A percentile compares a stretch with the other conserved stretches of the same genome.
Conservation (phyloP, 1,284 basidiomycete genomes). For the Cryptococcus floricola region DNA sequence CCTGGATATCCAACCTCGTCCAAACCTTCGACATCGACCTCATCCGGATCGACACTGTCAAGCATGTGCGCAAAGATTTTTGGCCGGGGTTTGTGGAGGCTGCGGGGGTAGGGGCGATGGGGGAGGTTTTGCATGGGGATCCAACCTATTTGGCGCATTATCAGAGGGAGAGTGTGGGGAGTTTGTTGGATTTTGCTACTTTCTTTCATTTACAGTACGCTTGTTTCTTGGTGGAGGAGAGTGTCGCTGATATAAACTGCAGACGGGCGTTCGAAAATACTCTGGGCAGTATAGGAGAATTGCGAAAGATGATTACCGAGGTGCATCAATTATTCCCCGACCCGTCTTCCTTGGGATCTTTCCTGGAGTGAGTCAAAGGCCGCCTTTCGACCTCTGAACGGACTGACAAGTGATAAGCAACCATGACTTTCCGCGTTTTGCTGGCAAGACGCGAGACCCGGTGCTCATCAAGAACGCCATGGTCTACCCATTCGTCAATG, state of each 20-base stretch:
- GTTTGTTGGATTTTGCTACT: constrained; percentile 57
- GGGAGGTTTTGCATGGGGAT: constrained; percentile 52
- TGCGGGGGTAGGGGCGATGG: constrained; percentile 51
- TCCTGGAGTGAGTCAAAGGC: constrained; percentile 46
- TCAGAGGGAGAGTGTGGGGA: constrained; percentile 52
- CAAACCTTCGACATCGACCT: constrained; percentile 50
- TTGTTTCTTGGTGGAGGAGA: constrained; percentile 21
- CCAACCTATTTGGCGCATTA: constrained; percentile 42
- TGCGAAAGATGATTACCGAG: constrained; percentile 38
- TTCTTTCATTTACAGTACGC: constrained; percentile 52
- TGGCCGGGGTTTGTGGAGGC: constrained; percentile 51
- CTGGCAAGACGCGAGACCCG: constrained; percentile 31
- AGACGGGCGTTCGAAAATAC: constrained; percentile 42
- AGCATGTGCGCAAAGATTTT: constrained; percentile 53
- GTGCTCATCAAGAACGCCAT: constrained; percentile 51
- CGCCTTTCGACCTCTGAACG: background rate
- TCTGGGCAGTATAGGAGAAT: constrained; percentile 29
- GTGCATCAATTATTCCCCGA: constrained; percentile 40
- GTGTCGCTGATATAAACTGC: background rate
- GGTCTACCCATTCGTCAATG: constrained; percentile 50
- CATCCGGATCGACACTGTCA: constrained; percentile 52
- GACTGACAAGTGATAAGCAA: constrained; percentile 31
- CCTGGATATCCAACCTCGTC: constrained; percentile 51
- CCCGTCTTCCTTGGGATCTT: constrained; percentile 48
- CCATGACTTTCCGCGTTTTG: constrained; percentile 51